Base-by-base conservation (phyloP, 2,329 filamentous ascomycete genomes). In the Paramyrothecium sp. region DNA sequence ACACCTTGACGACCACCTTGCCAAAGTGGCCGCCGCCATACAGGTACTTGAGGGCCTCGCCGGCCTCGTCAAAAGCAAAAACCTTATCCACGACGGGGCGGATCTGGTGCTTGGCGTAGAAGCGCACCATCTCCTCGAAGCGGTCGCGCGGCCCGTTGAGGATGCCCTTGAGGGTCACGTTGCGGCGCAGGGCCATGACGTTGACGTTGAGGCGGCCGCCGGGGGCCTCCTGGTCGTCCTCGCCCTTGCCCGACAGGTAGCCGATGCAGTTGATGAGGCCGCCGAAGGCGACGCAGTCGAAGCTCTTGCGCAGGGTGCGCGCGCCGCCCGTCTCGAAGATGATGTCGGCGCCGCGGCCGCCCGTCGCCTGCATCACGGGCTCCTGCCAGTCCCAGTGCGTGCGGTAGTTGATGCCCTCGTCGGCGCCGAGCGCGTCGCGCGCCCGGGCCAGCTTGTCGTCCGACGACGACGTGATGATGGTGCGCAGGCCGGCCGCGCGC, bases 91-190 rank as follows among this genome's bases (percentile, higher is more conserved):
- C 72, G 1, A 84, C 75, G 3, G 81, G 81, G 53, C 67, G 71
- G 46, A 83, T 79, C 59, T 67, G 54, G 57, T 78, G 71, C 51
- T 70, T 65, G 57, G 76, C 72, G 60, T 81, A 81, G 50, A 80
- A 79, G 33, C 51, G 56, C 41, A 79, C 61, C 80, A 85, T 83
- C 69, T 85, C 82, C 69, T 82, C 79, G 57, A 85, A 78, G 47
- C 76, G 69, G 51, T 79, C 75, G 56, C 70, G 66, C 11, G 87
- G 85, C 0, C 87, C 87, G 67, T 89, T 88, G 26, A 89, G 64
- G 7, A 89, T 81, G 0, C 87, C 78, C 64, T 78, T 78, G 53
- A 81, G 67, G 33, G 78, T 81, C 16, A 78, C 75, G 59, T 80
- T 81, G 58, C 75, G 67, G 55, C 74, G 61, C 60, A 79, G 60